Conservation (phyloP, 805 yeast genomes). For the Wickerhamomyces chaumierensis region DNA sequence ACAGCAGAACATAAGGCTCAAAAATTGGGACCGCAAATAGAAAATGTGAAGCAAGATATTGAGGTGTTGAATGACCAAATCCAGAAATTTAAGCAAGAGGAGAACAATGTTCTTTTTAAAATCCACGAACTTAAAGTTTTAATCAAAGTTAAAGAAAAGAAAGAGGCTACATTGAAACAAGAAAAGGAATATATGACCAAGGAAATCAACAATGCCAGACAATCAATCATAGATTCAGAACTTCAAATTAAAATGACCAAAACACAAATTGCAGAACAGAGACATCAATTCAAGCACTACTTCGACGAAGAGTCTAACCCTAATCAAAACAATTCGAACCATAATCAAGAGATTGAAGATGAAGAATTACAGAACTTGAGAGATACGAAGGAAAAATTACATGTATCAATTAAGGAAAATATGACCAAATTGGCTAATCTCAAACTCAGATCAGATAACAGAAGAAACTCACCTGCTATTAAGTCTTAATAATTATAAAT, state of each 20-base stretch:
- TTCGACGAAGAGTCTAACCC: background rate
- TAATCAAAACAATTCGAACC: background rate
- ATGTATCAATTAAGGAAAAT: slow-evolving; percentile 10
- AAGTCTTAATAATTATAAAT: background rate
- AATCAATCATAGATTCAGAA: slow-evolving; percentile 23
- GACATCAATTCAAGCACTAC: slow-evolving; percentile 5
- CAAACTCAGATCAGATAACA: slow-evolving; percentile 10
- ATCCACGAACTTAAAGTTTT: slow-evolving; percentile 36
- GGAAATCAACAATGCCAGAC: slow-evolving; percentile 44
- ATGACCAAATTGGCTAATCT: slow-evolving; percentile 10
- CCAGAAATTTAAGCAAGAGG: slow-evolving; percentile 16
- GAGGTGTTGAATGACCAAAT: slow-evolving; percentile 19
- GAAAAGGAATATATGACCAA: slow-evolving; percentile 55
- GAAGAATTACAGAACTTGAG: background rate
- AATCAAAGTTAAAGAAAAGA: slow-evolving; percentile 30
- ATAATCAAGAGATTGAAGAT: background rate
- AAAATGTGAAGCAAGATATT: slow-evolving; percentile 16
- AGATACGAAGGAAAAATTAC: background rate
- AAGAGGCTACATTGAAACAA: slow-evolving; percentile 34
- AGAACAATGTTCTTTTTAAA: slow-evolving; percentile 9
- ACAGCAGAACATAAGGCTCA: slow-evolving; percentile 21
- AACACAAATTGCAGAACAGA: slow-evolving; percentile 4
- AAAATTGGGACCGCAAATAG: slow-evolving; percentile 17
- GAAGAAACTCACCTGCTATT: slow-evolving; percentile 12
- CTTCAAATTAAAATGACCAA: slow-evolving; percentile 18